A percentile compares a stretch with the other conserved stretches of the same genome.
Conservation (phyloP, 202 grass and related monocot species). For the Schoenoplectus tabernaemontani region DNA sequence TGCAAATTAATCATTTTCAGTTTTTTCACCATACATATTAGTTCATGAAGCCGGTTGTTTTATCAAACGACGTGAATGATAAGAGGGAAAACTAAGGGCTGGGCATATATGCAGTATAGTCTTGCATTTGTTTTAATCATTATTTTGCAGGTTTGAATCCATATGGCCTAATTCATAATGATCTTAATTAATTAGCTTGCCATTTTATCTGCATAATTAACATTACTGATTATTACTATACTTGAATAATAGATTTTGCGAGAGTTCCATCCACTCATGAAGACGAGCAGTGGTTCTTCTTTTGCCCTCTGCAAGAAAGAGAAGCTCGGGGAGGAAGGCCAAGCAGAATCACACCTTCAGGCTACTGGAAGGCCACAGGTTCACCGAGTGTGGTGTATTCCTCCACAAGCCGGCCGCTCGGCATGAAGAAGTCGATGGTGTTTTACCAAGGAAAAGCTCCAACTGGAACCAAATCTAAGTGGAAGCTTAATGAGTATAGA, state of each 20-base stretch:
- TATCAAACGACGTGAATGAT: background rate
- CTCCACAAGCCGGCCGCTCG: constrained; percentile 35
- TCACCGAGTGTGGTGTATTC: constrained; percentile 63
- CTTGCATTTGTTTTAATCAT: too few species aligned
- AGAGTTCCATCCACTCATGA: constrained; percentile 11
- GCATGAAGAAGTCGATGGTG: constrained; percentile 84
- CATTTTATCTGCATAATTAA: background rate
- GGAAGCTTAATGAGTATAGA: constrained; percentile 90
- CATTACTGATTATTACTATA: background rate
- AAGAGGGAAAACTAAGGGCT: background rate
- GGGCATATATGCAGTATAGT: background rate
- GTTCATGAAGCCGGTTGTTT: background rate
- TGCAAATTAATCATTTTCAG: too few species aligned
- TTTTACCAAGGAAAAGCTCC: constrained; percentile 73
- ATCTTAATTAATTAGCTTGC: background rate
- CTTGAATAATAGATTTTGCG: constrained; percentile 20
- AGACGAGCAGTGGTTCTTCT: constrained; percentile 78
- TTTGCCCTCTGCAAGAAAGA: constrained; percentile 68
- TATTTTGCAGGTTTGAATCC: too few species aligned
- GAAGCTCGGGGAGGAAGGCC: constrained; percentile 69
- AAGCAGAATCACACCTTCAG: constrained; percentile 60
- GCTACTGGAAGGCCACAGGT: constrained; percentile 91
- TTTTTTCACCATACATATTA: too few species aligned
- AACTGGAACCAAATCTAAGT: constrained; percentile 48
- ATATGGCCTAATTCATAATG: background rate